Conservation (phyloP, 306 rosid genomes). For the Citrullus colocynthis region DNA sequence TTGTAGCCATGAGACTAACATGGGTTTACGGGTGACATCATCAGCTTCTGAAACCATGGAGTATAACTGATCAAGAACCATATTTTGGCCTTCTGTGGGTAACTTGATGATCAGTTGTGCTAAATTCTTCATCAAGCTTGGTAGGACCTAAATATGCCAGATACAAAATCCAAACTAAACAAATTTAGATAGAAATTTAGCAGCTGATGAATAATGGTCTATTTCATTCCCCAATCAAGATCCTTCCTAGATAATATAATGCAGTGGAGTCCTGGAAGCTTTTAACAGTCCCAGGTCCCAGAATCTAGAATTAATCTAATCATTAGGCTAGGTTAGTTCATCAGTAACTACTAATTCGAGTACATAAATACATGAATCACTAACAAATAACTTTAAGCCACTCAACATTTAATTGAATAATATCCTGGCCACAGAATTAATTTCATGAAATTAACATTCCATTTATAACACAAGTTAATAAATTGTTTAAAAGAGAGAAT, state of each 20-base stretch:
- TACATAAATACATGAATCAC: constrained; percentile 1
- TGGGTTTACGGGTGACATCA: constrained; percentile 74
- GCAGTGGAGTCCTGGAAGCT: not conserved
- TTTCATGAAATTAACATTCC: not conserved
- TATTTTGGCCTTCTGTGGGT: constrained; percentile 56
- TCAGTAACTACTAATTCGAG: not conserved
- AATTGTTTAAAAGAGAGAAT: not conserved
- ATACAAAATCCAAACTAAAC: not conserved
- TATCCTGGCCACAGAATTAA: not conserved
- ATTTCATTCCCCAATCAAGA: not conserved
- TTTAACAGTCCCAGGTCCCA: not conserved
- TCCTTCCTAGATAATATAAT: not conserved
- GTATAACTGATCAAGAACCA: constrained; percentile 65
- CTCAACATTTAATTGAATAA: not conserved
- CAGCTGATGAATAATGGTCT: not conserved
- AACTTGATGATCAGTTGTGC: constrained; percentile 56
- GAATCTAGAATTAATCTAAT: not conserved
- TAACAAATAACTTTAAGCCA: not conserved
- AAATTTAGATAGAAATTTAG: not conserved
- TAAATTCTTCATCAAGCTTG: constrained; percentile 65
- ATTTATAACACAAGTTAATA: not conserved
- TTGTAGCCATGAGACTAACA: constrained; percentile 86
- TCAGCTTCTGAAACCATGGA: constrained; percentile 85
- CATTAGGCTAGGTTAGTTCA: not conserved
- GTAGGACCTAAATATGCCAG: constrained; percentile 50